These are phyloP conservation scores for Fusarium keratoplasticum DNA, from an alignment of 2,329 filamentous ascomycete species.

Conservation along the genomic window DNA sequence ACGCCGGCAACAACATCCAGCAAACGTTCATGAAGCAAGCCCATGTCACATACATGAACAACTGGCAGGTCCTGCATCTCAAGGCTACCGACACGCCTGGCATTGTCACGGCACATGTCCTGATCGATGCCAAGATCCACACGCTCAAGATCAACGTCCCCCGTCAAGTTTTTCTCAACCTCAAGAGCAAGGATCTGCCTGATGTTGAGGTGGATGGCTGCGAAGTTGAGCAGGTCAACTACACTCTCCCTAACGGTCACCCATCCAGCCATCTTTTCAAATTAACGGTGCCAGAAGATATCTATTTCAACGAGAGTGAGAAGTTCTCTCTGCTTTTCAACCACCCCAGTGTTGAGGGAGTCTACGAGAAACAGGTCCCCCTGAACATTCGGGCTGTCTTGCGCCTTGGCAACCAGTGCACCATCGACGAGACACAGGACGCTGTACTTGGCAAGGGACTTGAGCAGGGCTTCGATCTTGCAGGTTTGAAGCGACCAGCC, in stretches of 20 bases:
- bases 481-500: constrained; percentile 74
- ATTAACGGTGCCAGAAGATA: constrained; percentile 87
- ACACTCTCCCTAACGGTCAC: constrained; percentile 94
- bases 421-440: constrained; percentile 89
- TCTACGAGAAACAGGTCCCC: constrained; percentile 95
- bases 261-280: constrained; percentile 95
- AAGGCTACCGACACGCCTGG: constrained; percentile 85
- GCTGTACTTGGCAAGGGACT: constrained; percentile 93
- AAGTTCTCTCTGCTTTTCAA: constrained; percentile 88
- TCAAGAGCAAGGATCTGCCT: constrained; percentile 88
- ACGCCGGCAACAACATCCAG: constrained; percentile 65
- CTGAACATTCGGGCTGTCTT: constrained; percentile 88
- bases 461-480: constrained; percentile 92
- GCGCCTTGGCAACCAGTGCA: constrained; percentile 89
- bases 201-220: constrained; percentile 89
- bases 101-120: constrained; percentile 86
- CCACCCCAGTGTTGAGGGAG: constrained; percentile 93
- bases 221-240: constrained; percentile 90
- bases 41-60: constrained; percentile 88
- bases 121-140: constrained; percentile 95
- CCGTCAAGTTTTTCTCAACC: constrained; percentile 89
- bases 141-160: constrained; percentile 89
- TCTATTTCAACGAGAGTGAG: constrained; percentile 85
- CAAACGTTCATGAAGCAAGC: constrained; percentile 90
- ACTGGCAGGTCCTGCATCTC: constrained; percentile 94